A percentile compares a stretch with the other conserved stretches of the same genome.
Evolutionary conservation across 495 filamentous ascomycete genomes (phyloP).

Genomic region (Rusavskia elegans): DNA sequence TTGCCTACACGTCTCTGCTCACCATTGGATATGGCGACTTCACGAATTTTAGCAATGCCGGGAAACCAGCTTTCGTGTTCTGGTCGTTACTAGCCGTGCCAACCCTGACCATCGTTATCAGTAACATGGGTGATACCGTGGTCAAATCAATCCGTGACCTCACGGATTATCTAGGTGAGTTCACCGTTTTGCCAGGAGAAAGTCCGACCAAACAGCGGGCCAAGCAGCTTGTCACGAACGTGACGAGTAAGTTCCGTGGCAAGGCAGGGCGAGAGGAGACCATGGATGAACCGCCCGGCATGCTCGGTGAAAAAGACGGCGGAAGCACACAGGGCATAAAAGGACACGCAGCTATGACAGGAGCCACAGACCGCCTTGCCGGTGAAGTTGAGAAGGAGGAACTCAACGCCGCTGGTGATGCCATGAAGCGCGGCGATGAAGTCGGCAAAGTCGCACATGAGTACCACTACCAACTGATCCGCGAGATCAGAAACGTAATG

Average conservation of each 20-base stretch:
- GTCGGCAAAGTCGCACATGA: constrained; percentile 32
- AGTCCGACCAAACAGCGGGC: constrained; percentile 8
- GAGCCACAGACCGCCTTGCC: constrained; percentile 16
- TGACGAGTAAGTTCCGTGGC: neutral
- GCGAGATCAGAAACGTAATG: constrained; percentile 52
- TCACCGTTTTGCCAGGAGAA: constrained; percentile 66
- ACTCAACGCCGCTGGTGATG: constrained; percentile 23
- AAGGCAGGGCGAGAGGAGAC: neutral
- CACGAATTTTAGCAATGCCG: constrained; percentile 50
- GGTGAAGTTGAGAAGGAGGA: constrained; percentile 22
- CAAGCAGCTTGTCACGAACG: constrained; percentile 4
- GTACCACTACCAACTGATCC: constrained; percentile 50
- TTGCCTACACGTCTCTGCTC: constrained; percentile 59
- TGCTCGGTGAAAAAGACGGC: constrained; percentile 1
- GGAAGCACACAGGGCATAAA: neutral
- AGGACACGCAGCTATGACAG: neutral
- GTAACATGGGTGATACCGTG: constrained; percentile 60
- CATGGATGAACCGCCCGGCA: constrained; percentile 2
- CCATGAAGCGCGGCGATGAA: constrained; percentile 26
- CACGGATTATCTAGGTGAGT: constrained; percentile 51
- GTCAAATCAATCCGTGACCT: constrained; percentile 52
- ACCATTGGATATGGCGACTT: constrained; percentile 82
- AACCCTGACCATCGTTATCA: constrained; percentile 69
- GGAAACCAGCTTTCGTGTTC: constrained; percentile 73
- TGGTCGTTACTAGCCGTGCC: constrained; percentile 78